phyloP scores from a whole-genome alignment of 139 green algal species.

The Astrephomene gubernaculifera region DNA sequence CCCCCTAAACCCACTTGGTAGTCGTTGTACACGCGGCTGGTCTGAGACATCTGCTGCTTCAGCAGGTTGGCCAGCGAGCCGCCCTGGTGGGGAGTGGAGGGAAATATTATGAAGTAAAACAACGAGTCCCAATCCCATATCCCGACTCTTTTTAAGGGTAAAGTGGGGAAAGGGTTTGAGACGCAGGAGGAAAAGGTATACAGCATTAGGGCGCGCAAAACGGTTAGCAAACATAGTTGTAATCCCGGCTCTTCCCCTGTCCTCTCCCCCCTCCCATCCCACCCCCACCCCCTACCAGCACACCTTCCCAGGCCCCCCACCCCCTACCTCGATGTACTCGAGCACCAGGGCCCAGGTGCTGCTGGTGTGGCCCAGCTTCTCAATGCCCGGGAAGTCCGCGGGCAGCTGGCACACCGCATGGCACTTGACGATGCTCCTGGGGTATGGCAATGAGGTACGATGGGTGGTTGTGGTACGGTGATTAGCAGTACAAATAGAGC shows the following conservation, averaged over 20 bases:
- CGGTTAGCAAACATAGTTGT: no score
- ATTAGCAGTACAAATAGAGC: no score
- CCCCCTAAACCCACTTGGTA: slow-evolving; percentile 29
- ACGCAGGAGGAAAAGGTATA: no score
- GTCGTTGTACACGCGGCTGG: slow-evolving; percentile 7
- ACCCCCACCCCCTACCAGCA: no score
- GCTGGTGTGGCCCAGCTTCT: slow-evolving; percentile 16
- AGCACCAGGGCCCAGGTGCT: slow-evolving; percentile 38
- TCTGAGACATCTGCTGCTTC: slow-evolving; percentile 32
- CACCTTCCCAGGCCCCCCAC: no score
- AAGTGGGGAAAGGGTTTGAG: no score
- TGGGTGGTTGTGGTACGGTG: neutral
- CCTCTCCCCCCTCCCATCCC: no score
- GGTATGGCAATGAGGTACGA: neutral
- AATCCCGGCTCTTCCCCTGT: no score
- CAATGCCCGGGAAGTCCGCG: slow-evolving; percentile 27
- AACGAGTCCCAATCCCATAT: no score
- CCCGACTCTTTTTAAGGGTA: no score
- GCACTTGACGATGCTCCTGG: slow-evolving; percentile 33
- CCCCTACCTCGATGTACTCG: slow-evolving; percentile 24
- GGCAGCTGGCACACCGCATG: slow-evolving; percentile 37
- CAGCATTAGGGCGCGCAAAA: no score
- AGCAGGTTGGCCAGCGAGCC: slow-evolving; percentile 8
- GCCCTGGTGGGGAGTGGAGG: neutral
- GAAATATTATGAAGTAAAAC: no score